Evolutionary conservation across 805 yeast species (phyloP), one percentile per base, ranked within the genome.

Genomic region (Pichia paraexigua): DNA sequence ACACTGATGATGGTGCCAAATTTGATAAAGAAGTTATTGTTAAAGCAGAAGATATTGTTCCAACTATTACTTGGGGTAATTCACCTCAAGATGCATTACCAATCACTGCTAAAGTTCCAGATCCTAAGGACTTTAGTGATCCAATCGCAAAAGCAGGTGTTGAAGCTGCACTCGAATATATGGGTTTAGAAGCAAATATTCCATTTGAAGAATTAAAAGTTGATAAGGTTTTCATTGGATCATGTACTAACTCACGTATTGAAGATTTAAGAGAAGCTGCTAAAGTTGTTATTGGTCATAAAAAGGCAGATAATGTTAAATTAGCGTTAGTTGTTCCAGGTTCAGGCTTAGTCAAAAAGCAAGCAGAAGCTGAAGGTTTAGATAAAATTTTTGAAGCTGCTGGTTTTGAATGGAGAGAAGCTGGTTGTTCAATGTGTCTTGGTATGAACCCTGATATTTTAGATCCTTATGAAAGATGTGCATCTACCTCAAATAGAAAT

Each of bases 401-500:
- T 48, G 98, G 96, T 21, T 94, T 94, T 66, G 92, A 87, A 61
- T 94, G 99, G 99, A 85, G 99, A 76, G 99, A 94, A 74, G 98
- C 99, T 58, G 99, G 99, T 55, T 94, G 99, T 74, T 92, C 98
- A 42, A 94, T 94, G 99, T 94, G 99, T 75, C 79, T 94, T 49
- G 99, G 99, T 71, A 94, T 94, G 99, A 94, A 94, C 74, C 97
- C 98, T 43, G 99, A 94, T 74, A 92, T 94, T 62, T 79, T 94
- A 65, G 79, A 83, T 56, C 99, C 99, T 41, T 81, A 86, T 65
- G 99, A 94, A 72, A 83, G 99, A 73, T 94, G 99, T 75, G 99
- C 99, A 10, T 91, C 98, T 15, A 94, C 99, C 20, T 92, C 98
- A 22, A 94, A 94, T 78, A 86, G 99, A 79, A 94, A 94, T 75